Percentiles rank a stretch among this genome's conserved stretches.
Conservation (phyloP, 2,329 filamentous ascomycete genomes). For the Aspergillus spinulosporus region DNA sequence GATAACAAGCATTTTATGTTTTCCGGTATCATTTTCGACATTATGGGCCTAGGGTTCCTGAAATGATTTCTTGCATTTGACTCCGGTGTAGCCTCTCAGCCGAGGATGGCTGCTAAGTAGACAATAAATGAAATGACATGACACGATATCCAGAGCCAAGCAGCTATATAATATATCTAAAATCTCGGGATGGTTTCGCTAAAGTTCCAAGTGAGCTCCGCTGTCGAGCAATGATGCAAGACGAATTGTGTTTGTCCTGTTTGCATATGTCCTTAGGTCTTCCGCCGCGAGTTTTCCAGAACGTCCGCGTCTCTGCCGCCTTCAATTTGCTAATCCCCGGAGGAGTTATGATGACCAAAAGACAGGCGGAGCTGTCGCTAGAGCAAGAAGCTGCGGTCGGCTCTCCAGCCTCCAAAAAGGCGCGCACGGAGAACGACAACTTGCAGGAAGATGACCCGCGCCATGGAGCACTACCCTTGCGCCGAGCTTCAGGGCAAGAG, state of each 20-base stretch:
- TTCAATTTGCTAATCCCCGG: conserved; percentile 7
- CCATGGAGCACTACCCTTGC: conserved; percentile 29
- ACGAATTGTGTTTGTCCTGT: conserved; percentile 29
- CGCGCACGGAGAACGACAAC: conserved; percentile 40
- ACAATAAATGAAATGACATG: conserved; percentile 21
- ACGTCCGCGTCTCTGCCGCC: conserved; percentile 15
- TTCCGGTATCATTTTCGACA: conserved; percentile 27
- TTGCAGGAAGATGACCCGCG: conserved; percentile 27
- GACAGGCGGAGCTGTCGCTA: conserved; percentile 47
- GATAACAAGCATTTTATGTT: conserved; percentile 31
- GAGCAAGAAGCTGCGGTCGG: conserved; percentile 36
- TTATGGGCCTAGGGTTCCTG: conserved; percentile 27
- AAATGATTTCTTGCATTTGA: conserved; percentile 26
- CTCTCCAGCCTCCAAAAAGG: conserved; percentile 49
- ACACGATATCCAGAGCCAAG: background rate
- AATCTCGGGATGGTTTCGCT: background rate
- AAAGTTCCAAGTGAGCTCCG: background rate
- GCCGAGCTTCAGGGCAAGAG: conserved; percentile 31
- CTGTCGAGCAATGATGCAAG: conserved; percentile 1
- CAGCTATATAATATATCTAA: background rate
- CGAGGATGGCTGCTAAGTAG: conserved; percentile 16
- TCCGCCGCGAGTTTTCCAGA: conserved; percentile 24
- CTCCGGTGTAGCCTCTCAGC: conserved; percentile 16
- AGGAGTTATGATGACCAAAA: conserved; percentile 46
- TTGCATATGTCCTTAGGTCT: conserved; percentile 26